Percentiles rank a stretch among this genome's conserved stretches.
These are phyloP conservation scores for Claviceps lovelessii DNA, from an alignment of 2,329 filamentous ascomycete species.

Conservation along the genomic window DNA sequence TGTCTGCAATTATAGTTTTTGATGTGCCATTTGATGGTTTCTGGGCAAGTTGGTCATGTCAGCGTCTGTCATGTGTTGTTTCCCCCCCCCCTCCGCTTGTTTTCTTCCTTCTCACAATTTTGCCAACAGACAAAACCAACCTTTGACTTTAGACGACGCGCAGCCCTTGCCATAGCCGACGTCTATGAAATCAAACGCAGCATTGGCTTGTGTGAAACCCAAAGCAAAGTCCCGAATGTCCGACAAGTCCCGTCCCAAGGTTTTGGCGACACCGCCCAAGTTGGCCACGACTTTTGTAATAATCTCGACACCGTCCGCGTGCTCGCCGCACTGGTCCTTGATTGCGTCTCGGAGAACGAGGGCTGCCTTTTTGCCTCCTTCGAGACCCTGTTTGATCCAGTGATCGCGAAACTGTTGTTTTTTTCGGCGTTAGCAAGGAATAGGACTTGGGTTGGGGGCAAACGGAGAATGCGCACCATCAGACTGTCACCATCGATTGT, in stretches of 20 bases:
- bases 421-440: slow-evolving; percentile 4
- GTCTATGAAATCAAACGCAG: slow-evolving; percentile 50
- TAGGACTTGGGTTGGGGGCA: not conserved
- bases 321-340: slow-evolving; percentile 29
- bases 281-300: slow-evolving; percentile 44
- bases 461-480: slow-evolving; percentile 27
- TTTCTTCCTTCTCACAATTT: not conserved
- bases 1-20: slow-evolving; percentile 47
- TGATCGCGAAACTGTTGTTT: slow-evolving; percentile 39
- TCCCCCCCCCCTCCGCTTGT: too few species aligned
- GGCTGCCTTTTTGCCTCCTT: slow-evolving; percentile 40
- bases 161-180: slow-evolving; percentile 45
- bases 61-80: not conserved
- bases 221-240: slow-evolving; percentile 41
- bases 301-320: slow-evolving; percentile 35
- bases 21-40: slow-evolving; percentile 41
- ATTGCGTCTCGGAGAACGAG: slow-evolving; percentile 34
- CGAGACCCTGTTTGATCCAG: slow-evolving; percentile 38
- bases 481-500: slow-evolving; percentile 50
- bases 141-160: slow-evolving; percentile 46
- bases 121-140: slow-evolving; percentile 16
- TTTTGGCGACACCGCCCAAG: slow-evolving; percentile 32
- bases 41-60: slow-evolving; percentile 15
- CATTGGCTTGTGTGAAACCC: slow-evolving; percentile 45
- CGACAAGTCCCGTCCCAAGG: slow-evolving; percentile 33